Evolutionary conservation across 2,329 filamentous ascomycete genomes (phyloP).

Genomic region (Aspergillus quadrilineatus): DNA sequence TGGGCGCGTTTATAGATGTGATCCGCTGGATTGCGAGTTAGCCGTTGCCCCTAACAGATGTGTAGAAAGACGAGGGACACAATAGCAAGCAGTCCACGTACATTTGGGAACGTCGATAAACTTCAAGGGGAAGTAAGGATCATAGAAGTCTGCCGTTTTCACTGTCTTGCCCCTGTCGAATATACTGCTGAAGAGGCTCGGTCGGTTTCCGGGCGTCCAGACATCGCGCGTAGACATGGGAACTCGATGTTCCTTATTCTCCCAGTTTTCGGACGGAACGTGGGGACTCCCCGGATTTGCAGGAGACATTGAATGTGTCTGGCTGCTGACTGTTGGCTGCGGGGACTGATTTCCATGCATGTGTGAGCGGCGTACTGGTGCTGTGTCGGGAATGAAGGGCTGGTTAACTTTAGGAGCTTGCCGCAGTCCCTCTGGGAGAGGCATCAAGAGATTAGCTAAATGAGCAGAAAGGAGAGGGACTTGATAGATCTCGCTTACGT

Average conservation of each 20-base stretch:
- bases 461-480: neutral
- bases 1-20: slow-evolving; percentile 87
- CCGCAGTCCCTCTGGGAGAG: slow-evolving; percentile 37
- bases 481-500: slow-evolving; percentile 20
- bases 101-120: slow-evolving; percentile 39
- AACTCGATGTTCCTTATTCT: slow-evolving; percentile 39
- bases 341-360: slow-evolving; percentile 33
- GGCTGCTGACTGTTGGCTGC: slow-evolving; percentile 29
- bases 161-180: slow-evolving; percentile 29
- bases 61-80: neutral
- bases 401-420: slow-evolving; percentile 42
- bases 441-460: slow-evolving; percentile 15
- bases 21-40: slow-evolving; percentile 33
- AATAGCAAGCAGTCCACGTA: slow-evolving; percentile 21
- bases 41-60: neutral
- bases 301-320: slow-evolving; percentile 29
- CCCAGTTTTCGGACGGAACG: slow-evolving; percentile 36
- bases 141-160: slow-evolving; percentile 40
- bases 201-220: slow-evolving; percentile 44
- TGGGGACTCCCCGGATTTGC: slow-evolving; percentile 33
- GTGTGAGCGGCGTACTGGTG: slow-evolving; percentile 36
- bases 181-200: slow-evolving; percentile 34
- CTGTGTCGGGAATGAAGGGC: slow-evolving; percentile 41
- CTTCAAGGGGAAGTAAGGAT: slow-evolving; percentile 38
- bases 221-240: slow-evolving; percentile 44